Base-by-base conservation (phyloP, 768 basidiomycete species). In the Lenzites betulinus region DNA sequence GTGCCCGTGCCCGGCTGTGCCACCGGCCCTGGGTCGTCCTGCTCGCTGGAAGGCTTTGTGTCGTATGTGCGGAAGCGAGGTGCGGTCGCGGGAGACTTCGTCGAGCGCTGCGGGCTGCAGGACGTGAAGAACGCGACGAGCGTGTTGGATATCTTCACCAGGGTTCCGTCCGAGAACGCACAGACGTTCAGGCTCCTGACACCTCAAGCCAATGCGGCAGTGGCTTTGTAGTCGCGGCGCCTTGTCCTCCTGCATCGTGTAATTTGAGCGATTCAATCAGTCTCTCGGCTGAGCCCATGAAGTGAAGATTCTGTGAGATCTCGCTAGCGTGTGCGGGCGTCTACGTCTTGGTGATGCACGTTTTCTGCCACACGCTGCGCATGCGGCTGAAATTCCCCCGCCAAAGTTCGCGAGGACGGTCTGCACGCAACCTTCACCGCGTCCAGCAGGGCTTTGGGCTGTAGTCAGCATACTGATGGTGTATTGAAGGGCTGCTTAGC, bases 1-100 rank as follows among this genome's bases (percentile, higher is more conserved):
- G 73, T 79, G 0, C 74, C 75, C 0, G 71, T 81, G 20, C 78
- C 79, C 0, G 72, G 70, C 18, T 81, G 79, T 58, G 58, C 67
- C 0, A 71, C 72, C 4, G 79, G 79, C 2, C 79, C 79, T 0
- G 77, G 77, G 1, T 61, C 68, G 7, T 74, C 73, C 6, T 80
- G 79, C 66, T 73, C 75, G 0, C 61, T 81, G 39, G 60, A 64
- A 3, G 47, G 69, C 15, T 81, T 81, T 51, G 69, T 63, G 5
- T 26, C 41, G 18, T 74, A 75, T 58, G 68, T 79, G 8, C 62
- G 58, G 51, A 62, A 61, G 39, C 73, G 73, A 25, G 73, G 60
- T 3, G 50, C 36, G 7, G 59, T 66, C 2, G 68, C 71, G 16
- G 79, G 79, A 2, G 75, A 78, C 57, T 80, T 76, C 64, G 72